Evolutionary conservation across 805 yeast genomes (phyloP), one percentile per base, ranked within the genome.

Genomic region (Candida khao-thaluensis): DNA sequence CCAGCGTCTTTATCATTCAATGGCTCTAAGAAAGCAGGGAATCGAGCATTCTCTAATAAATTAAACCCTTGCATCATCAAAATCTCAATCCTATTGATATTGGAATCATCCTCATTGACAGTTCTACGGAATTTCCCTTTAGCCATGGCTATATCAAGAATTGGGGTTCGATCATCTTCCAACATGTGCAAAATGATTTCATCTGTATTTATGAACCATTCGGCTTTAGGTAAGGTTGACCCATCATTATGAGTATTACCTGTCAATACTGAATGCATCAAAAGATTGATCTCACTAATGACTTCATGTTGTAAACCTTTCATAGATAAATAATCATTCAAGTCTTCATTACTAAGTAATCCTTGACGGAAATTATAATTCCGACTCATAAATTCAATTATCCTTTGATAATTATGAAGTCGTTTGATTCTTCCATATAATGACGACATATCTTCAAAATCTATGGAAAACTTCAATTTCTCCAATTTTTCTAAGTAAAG

Each of bases 391-490:
- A 54, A 49, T 3, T 54, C 51, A 27, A 82, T 57, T 5, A 66
- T 61, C 5, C 58, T 46, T 39, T 76, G 57, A 29, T 78, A 75
- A 2, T 59, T 49, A 48, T 81, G 89, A 27, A 86, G 58, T 2
- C 51, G 47, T 16, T 57, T 52, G 22, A 86, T 68, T 26, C 79
- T 64, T 4, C 57, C 55, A 24, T 74, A 65, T 14, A 85, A 66
- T 2, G 73, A 69, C 0, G 61, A 43, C 28, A 81, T 56, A 47
- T 87, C 83, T 25, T 77, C 77, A 54, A 84, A 74, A 54, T 87
- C 90, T 21, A 85, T 75, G 3, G 87, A 77, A 46, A 90, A 69
- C 29, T 80, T 66, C 52, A 88, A 63, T 47, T 83, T 82, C 40
- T 81, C 81, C 21, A 86, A 66, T 25, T 74, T 72, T 39, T 84